Evolutionary conservation across 2,329 filamentous ascomycete species (phyloP).

Genomic region (Lachnellula hyalina): DNA sequence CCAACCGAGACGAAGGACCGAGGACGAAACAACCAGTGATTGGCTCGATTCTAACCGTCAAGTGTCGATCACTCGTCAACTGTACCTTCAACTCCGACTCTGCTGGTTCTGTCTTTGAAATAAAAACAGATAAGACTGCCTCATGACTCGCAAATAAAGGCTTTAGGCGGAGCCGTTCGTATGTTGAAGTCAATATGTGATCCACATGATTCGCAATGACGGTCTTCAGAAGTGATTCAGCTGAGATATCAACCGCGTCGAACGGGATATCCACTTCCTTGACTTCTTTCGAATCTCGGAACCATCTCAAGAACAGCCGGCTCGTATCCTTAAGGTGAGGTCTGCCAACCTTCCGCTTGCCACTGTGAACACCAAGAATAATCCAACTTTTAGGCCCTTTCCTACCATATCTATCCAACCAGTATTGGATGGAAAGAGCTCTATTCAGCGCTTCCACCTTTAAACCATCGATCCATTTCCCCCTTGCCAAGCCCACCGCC

Average conservation of each 20-base stretch:
- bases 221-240: slow-evolving; percentile 66
- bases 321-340: slow-evolving; percentile 44
- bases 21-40: slow-evolving; percentile 73
- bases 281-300: slow-evolving; percentile 73
- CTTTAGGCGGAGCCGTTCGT: slow-evolving; percentile 52
- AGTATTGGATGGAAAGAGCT: slow-evolving; percentile 85
- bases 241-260: slow-evolving; percentile 61
- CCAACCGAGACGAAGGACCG: slow-evolving; percentile 55
- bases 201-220: slow-evolving; percentile 72
- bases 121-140: slow-evolving; percentile 51
- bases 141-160: slow-evolving; percentile 57
- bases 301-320: slow-evolving; percentile 68
- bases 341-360: slow-evolving; percentile 40
- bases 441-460: slow-evolving; percentile 76
- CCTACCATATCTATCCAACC: slow-evolving; percentile 57
- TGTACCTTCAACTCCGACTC: slow-evolving; percentile 65
- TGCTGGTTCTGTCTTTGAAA: slow-evolving; percentile 57
- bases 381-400: slow-evolving; percentile 79
- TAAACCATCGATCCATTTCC: slow-evolving; percentile 73
- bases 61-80: slow-evolving; percentile 55
- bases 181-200: slow-evolving; percentile 63
- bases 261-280: slow-evolving; percentile 62
- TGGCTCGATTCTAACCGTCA: slow-evolving; percentile 66
- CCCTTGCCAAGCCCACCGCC: slow-evolving; percentile 61
- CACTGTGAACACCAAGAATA: slow-evolving; percentile 74